These are phyloP conservation scores for Fraxinus excelsior DNA, from an alignment of 257 asterid genomes.

Conservation along the genomic window DNA sequence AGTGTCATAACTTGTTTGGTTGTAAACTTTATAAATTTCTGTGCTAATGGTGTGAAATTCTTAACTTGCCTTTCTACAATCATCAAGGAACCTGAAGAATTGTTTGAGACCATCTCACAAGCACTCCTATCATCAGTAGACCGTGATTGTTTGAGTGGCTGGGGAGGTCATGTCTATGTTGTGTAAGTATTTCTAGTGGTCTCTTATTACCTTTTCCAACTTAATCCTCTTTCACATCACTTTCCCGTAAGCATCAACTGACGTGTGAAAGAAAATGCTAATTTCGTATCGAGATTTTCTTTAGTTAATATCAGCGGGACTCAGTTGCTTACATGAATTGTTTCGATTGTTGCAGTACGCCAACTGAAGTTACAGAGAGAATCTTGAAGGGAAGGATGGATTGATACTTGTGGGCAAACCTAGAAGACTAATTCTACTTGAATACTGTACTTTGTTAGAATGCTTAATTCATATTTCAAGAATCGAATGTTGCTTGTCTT, in stretches of 20 bases:
- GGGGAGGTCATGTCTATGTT: conserved; percentile 97
- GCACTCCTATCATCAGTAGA: conserved; percentile 85
- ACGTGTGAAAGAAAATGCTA: not conserved
- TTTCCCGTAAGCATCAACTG: not conserved
- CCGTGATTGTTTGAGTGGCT: conserved; percentile 97
- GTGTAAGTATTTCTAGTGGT: conserved; percentile 56
- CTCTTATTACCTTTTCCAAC: not conserved
- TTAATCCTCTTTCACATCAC: not conserved
- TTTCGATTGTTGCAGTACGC: conserved; percentile 61
- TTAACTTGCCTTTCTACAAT: not conserved
- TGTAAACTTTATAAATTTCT: not conserved
- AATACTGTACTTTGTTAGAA: too few species aligned
- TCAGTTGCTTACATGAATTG: not conserved
- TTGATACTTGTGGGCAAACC: conserved; percentile 23
- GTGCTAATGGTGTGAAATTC: not conserved
- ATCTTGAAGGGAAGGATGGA: conserved; percentile 98
- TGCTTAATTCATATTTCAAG: too few species aligned
- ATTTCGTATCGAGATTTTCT: not conserved
- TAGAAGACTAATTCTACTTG: too few species aligned
- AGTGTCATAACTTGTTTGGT: not conserved
- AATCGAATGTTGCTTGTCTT: too few species aligned
- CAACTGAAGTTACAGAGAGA: conserved; percentile 85
- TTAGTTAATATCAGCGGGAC: not conserved
- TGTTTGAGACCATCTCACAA: conserved; percentile 93
- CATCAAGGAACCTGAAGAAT: conserved; percentile 79